Percentiles rank a stretch among this genome's conserved stretches.
These are phyloP conservation scores for Cystobasidium onofrii DNA, from an alignment of 768 basidiomycete genomes.

Conservation along the genomic window DNA sequence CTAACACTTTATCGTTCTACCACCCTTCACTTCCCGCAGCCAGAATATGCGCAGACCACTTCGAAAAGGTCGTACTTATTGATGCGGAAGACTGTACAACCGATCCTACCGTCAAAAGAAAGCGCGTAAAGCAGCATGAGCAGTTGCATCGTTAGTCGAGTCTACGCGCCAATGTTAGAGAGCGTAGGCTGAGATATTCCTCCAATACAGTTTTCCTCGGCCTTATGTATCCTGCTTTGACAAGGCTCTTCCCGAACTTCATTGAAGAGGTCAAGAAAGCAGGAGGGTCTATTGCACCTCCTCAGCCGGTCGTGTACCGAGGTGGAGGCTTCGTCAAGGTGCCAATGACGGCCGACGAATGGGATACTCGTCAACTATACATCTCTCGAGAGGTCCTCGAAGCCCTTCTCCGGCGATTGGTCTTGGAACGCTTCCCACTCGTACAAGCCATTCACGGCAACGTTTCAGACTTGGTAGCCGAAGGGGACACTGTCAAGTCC, in stretches of 20 bases:
- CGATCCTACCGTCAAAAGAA: slow-evolving; percentile 8
- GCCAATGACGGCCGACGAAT: background rate
- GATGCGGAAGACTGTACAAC: slow-evolving; percentile 17
- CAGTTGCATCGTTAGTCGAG: background rate
- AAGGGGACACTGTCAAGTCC: background rate
- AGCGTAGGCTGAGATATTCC: background rate
- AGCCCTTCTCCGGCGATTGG: background rate
- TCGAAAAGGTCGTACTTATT: slow-evolving; percentile 8
- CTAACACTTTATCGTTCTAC: background rate
- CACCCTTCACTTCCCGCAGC: background rate
- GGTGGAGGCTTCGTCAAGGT: slow-evolving; percentile 13
- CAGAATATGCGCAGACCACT: slow-evolving; percentile 12
- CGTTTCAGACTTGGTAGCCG: background rate
- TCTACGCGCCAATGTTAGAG: background rate
- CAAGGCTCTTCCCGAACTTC: slow-evolving; percentile 12
- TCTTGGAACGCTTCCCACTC: background rate
- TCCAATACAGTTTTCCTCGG: slow-evolving; percentile 11
- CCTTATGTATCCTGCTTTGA: slow-evolving; percentile 10
- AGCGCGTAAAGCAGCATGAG: slow-evolving; percentile 18
- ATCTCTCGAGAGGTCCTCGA: slow-evolving; percentile 19
- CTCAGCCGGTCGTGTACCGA: slow-evolving; percentile 16
- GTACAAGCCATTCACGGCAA: background rate
- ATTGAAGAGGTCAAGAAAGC: background rate
- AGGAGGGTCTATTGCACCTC: slow-evolving; percentile 2
- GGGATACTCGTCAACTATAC: slow-evolving; percentile 4